Evolutionary conservation across 257 asterid species (phyloP), one percentile per base, ranked within the genome.

Genomic region (Solanum sejunctum): DNA sequence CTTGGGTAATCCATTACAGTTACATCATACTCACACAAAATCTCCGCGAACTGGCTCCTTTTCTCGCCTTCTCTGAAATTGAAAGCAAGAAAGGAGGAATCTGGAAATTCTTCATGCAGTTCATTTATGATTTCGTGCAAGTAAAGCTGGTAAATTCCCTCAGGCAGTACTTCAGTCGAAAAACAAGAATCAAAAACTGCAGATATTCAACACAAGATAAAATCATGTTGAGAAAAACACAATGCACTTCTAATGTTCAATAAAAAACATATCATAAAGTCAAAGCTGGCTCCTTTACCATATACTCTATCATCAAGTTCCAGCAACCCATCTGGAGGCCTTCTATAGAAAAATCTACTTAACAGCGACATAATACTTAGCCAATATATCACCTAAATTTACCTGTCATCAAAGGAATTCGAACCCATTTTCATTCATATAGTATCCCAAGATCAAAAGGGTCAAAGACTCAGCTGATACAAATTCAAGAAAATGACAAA

Each of bases 181-280:
- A 96, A 96, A 85, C 99, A 96, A 32, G 98, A 96, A 91, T 96
- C 99, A 78, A 96, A 93, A 88, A 96, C 99, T 96, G 98, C 94
- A 90, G 56, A 88, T 84, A 84, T 12, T 64, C 67, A 83, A 75
- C 45, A 52, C 18, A 10, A 84, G 56, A 84, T 80, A 88, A 83
- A 84, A 60, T 88, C 72, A 85, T 84, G 6, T 58, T 45, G 82
- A 56, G 83, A 78, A 32, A 18, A 51, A 17, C 56, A 47, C 57
- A 61, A 28, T 72, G 63, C 66, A n/a, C 73, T 51, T 73, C 73
- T 64, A 85, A 43, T 81, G 21, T 54, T 26, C 81, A 85, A 57
- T 15, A 71, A 57, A 15, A 55, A 52, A 39, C 45, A 57, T 4
- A 57, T 18, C 56, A 85, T 60, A 52, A 73, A 78, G 73, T 64